Evolutionary conservation across 306 rosid species (phyloP).

Genomic region (Lotus japonicus): DNA sequence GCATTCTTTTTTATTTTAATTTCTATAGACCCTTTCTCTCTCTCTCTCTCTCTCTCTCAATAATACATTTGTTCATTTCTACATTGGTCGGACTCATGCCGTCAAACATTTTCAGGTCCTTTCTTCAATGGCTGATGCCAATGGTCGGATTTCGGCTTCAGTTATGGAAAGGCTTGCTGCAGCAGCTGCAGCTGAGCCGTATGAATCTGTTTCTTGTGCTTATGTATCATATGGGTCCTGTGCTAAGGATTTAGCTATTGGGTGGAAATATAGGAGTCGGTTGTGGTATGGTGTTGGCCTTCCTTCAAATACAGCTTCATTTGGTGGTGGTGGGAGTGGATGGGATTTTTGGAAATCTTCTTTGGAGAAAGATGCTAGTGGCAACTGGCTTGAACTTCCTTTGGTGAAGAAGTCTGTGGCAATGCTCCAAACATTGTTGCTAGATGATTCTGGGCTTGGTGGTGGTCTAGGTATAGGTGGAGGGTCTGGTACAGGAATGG

Average conservation of each 20-base stretch:
- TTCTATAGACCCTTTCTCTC: not conserved
- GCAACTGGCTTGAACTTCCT: constrained; percentile 87
- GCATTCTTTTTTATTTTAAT: constrained; percentile 4
- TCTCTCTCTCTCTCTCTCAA: not conserved
- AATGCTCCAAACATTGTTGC: constrained; percentile 90
- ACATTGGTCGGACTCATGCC: constrained; percentile 15
- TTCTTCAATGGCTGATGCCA: constrained; percentile 85
- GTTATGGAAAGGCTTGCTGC: constrained; percentile 89
- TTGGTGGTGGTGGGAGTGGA: constrained; percentile 95
- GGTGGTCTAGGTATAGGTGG: constrained; percentile 99
- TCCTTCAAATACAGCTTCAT: constrained; percentile 48
- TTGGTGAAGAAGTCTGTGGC: constrained; percentile 83
- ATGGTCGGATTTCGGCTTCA: constrained; percentile 74
- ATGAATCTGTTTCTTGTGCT: constrained; percentile 81
- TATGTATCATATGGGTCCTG: constrained; percentile 94
- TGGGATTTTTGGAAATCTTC: constrained; percentile 76
- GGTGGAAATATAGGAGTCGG: constrained; percentile 95
- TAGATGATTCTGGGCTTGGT: constrained; percentile 92
- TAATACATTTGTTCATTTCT: constrained; percentile 7
- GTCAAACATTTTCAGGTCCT: constrained; percentile 55
- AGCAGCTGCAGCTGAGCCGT: constrained; percentile 97
- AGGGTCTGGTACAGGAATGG: constrained; percentile 99
- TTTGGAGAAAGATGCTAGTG: constrained; percentile 78
- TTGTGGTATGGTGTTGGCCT: constrained; percentile 96
- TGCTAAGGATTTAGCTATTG: constrained; percentile 71